These are phyloP conservation scores for Echeveria elegans DNA, from an alignment of 164 flowering plant genomes.

Conservation along the genomic window DNA sequence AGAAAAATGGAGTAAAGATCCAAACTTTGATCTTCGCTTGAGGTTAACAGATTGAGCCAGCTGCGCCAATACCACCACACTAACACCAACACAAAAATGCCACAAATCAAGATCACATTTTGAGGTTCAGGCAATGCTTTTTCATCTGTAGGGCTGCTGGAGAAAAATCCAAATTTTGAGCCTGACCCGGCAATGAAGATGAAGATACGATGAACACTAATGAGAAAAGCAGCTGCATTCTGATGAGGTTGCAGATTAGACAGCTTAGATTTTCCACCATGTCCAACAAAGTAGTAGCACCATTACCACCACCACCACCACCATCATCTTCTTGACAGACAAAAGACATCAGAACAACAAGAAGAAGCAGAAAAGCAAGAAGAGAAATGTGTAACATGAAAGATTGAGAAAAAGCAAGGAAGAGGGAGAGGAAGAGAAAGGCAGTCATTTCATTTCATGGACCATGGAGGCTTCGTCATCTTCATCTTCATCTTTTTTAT, in stretches of 20 bases:
- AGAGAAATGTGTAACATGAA: not conserved
- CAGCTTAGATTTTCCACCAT: not conserved
- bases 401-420: not conserved
- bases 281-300: not conserved
- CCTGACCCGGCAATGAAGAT: not conserved
- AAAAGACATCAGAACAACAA: not conserved
- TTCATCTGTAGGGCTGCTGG: not conserved
- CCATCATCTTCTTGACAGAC: not conserved
- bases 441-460: not conserved
- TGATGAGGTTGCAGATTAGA: not conserved
- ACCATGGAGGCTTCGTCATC: not conserved
- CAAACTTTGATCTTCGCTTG: not conserved
- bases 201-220: not conserved
- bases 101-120: not conserved
- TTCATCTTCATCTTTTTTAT: not conserved
- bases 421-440: not conserved
- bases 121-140: not conserved
- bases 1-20: constrained; percentile 1
- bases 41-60: constrained; percentile 5
- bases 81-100: not conserved
- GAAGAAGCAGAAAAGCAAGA: not conserved
- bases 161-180: not conserved
- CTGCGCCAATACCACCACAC: constrained; percentile 4
- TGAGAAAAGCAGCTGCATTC: not conserved
- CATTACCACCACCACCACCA: not conserved